phyloP scores from a whole-genome alignment of 352 stramenopile species.

The Phytophthora idaei region DNA sequence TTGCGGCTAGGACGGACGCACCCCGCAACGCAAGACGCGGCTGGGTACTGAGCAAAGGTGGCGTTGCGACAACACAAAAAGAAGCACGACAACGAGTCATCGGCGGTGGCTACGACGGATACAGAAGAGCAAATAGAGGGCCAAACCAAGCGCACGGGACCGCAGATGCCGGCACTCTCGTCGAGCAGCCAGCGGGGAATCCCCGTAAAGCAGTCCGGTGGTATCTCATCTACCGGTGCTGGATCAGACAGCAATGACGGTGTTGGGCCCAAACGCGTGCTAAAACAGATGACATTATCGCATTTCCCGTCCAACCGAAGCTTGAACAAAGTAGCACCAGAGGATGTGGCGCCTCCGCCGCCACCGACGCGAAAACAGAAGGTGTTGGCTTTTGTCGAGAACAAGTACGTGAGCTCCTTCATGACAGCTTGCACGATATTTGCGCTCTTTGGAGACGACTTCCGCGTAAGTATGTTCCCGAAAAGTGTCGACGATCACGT shows the following conservation, averaged over 20 bases:
- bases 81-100: slow-evolving; percentile 45
- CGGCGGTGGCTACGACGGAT: slow-evolving; percentile 37
- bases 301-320: slow-evolving; percentile 53
- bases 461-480: slow-evolving; percentile 70
- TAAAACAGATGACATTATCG: slow-evolving; percentile 44
- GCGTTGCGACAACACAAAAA: slow-evolving; percentile 48
- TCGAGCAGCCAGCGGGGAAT: slow-evolving; percentile 39
- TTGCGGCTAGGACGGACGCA: slow-evolving; percentile 6
- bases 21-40: slow-evolving; percentile 8
- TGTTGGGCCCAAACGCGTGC: slow-evolving; percentile 33
- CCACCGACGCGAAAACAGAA: slow-evolving; percentile 48
- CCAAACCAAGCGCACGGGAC: slow-evolving; percentile 21
- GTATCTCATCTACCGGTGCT: slow-evolving; percentile 4
- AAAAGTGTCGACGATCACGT: slow-evolving; percentile 68
- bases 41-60: slow-evolving; percentile 38
- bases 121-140: slow-evolving; percentile 34
- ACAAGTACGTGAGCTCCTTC: slow-evolving; percentile 70
- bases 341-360: slow-evolving; percentile 46
- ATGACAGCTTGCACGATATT: slow-evolving; percentile 86
- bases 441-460: slow-evolving; percentile 87
- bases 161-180: slow-evolving; percentile 41
- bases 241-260: slow-evolving; percentile 21
- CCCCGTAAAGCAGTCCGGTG: slow-evolving; percentile 30
- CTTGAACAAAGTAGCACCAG: slow-evolving; percentile 71
- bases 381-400: slow-evolving; percentile 63